Percentiles rank a stretch among this genome's conserved stretches.
phyloP scores from a whole-genome alignment of 1,284 basidiomycete genomes.

The Afroboletus lepidellus region DNA sequence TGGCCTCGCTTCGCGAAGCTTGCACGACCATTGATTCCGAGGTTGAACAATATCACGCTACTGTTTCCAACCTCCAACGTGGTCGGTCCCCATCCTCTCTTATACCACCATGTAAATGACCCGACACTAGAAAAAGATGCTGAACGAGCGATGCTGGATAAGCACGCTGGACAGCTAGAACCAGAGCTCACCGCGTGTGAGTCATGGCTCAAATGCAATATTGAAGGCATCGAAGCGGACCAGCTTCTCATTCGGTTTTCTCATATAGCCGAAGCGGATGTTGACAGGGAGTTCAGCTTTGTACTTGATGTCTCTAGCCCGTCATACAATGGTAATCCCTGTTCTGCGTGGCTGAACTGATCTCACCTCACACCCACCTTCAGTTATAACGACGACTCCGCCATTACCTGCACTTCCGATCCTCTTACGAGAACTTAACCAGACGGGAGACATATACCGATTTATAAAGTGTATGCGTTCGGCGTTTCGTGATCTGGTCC shows the following conservation, averaged over 20 bases:
- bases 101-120: background rate
- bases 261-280: slow-evolving; percentile 58
- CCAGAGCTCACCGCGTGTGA: slow-evolving; percentile 63
- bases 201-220: slow-evolving; percentile 56
- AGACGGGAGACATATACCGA: slow-evolving; percentile 55
- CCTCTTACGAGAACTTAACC: slow-evolving; percentile 63
- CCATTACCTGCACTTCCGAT: slow-evolving; percentile 60
- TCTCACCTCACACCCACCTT: slow-evolving; percentile 4
- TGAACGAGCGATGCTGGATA: slow-evolving; percentile 61
- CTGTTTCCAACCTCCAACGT: slow-evolving; percentile 56
- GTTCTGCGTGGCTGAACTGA: background rate
- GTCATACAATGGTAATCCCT: slow-evolving; percentile 63
- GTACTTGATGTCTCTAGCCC: slow-evolving; percentile 69
- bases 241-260: slow-evolving; percentile 74
- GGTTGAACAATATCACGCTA: slow-evolving; percentile 63
- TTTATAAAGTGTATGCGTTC: slow-evolving; percentile 60
- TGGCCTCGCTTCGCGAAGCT: slow-evolving; percentile 58
- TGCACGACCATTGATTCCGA: slow-evolving; percentile 59
- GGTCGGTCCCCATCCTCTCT: slow-evolving; percentile 40
- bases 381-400: slow-evolving; percentile 71
- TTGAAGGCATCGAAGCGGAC: slow-evolving; percentile 75
- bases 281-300: slow-evolving; percentile 66
- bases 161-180: slow-evolving; percentile 52
- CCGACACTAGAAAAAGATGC: slow-evolving; percentile 61
- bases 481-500: slow-evolving; percentile 36